Conservation (phyloP, 2,329 filamentous ascomycete genomes). For the Coniella lustricola region DNA sequence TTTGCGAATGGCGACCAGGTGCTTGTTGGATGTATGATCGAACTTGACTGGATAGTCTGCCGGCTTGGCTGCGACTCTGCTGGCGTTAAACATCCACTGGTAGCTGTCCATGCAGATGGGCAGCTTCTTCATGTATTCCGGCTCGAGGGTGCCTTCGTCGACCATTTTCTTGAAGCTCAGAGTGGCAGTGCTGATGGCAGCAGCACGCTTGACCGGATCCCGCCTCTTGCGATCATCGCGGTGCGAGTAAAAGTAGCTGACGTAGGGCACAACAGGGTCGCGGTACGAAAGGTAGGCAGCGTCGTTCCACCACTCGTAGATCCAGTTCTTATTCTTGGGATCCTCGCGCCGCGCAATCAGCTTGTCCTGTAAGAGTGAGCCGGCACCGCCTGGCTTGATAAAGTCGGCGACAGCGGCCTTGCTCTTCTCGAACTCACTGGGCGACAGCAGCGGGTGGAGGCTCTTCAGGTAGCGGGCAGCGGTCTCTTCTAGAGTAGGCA, state of each 20-base stretch:
- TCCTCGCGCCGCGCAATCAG: conserved; percentile 72
- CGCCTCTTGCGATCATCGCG: conserved; percentile 83
- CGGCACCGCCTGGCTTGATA: conserved; percentile 75
- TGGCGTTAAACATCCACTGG: conserved; percentile 97
- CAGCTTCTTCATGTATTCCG: conserved; percentile 97
- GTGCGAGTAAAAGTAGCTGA: conserved; percentile 99
- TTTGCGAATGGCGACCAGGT: conserved; percentile 86
- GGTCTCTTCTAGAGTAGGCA: conserved; percentile 77
- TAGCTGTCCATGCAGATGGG: conserved; percentile 98
- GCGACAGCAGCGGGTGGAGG: conserved; percentile 65
- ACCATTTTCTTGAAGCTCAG: conserved; percentile 95
- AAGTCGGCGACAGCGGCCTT: conserved; percentile 85
- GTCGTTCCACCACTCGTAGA: conserved; percentile 98
- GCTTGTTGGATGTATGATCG: conserved; percentile 65
- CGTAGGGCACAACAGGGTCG: conserved; percentile 93
- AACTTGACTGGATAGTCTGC: conserved; percentile 82
- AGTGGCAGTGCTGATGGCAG: conserved; percentile 76
- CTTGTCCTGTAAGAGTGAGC: conserved; percentile 80
- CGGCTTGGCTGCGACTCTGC: conserved; percentile 74
- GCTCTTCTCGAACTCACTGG: conserved; percentile 62
- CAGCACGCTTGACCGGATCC: conserved; percentile 86
- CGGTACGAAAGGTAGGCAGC: conserved; percentile 87
- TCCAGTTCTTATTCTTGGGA: conserved; percentile 83
- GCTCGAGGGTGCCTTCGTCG: conserved; percentile 74
- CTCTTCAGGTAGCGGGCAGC: conserved; percentile 73